Evolutionary conservation across 257 asterid species (phyloP).

Genomic region (Nicotiana sylvestris): DNA sequence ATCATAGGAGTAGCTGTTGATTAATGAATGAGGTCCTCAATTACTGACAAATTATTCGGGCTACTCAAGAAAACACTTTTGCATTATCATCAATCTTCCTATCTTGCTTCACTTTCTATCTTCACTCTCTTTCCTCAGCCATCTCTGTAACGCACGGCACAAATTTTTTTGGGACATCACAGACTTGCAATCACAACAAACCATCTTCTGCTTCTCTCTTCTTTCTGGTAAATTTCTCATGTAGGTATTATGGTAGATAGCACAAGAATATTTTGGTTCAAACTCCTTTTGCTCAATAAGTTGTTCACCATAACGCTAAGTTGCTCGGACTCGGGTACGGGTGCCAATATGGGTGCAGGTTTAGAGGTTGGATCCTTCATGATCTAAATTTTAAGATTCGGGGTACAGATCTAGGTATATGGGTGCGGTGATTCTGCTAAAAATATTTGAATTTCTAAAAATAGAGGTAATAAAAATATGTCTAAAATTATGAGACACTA

Average conservation of each 20-base stretch:
- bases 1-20: neutral
- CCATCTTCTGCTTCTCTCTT: neutral
- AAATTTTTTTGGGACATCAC: neutral
- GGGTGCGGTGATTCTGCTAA: too few relatives aligned
- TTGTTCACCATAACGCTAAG: neutral
- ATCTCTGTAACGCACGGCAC: neutral
- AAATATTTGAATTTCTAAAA: too few relatives aligned
- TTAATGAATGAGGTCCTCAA: neutral
- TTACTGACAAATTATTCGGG: neutral
- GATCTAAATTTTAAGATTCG: too few relatives aligned
- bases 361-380: too few relatives aligned
- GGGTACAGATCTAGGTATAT: too few relatives aligned
- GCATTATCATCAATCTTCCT: neutral
- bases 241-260: neutral
- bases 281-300: neutral
- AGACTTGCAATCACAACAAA: neutral
- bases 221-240: neutral
- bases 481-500: too few relatives aligned
- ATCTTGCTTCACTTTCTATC: neutral
- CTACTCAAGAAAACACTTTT: neutral
- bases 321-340: too few relatives aligned
- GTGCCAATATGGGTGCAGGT: too few relatives aligned
- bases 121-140: neutral
- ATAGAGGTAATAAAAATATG: too few relatives aligned
- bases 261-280: neutral